phyloP scores from a whole-genome alignment of 805 yeast species.

The Cyberlindnera mississippiensis region DNA sequence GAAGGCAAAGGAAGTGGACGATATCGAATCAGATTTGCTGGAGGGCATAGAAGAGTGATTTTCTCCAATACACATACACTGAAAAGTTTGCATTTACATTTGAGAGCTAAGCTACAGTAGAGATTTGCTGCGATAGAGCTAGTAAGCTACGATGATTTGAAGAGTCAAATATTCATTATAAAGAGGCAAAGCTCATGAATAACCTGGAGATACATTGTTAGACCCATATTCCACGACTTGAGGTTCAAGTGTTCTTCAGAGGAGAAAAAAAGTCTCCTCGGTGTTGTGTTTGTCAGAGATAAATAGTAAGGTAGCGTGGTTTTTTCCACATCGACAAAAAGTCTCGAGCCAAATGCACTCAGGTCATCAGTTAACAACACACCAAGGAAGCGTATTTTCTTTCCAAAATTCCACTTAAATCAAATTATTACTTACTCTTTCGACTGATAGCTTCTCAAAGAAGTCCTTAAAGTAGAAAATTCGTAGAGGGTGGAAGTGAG shows the following conservation, averaged over 20 bases:
- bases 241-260: not conserved
- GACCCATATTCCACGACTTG: conserved; percentile 7
- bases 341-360: conserved; percentile 99
- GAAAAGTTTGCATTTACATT: too few relatives aligned
- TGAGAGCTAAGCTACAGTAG: too few relatives aligned
- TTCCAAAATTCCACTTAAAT: not conserved
- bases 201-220: conserved; percentile 11
- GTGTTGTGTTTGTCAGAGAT: conserved; percentile 45
- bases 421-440: conserved; percentile 3
- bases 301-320: conserved; percentile 90
- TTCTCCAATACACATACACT: not conserved
- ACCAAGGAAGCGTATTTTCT: not conserved
- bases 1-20: conserved; percentile 48
- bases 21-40: conserved; percentile 46
- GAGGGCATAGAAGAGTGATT: conserved; percentile 29
- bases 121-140: too few relatives aligned
- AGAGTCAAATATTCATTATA: not conserved
- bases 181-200: not conserved
- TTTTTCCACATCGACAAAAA: conserved; percentile 95
- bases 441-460: not conserved
- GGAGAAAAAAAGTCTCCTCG: not conserved
- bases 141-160: not conserved
- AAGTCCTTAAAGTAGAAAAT: too few relatives aligned
- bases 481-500: too few relatives aligned
- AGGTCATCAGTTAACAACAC: conserved; percentile 20